Base-by-base conservation (phyloP, 176 grass and related monocot genomes). In the Areca catechu region DNA sequence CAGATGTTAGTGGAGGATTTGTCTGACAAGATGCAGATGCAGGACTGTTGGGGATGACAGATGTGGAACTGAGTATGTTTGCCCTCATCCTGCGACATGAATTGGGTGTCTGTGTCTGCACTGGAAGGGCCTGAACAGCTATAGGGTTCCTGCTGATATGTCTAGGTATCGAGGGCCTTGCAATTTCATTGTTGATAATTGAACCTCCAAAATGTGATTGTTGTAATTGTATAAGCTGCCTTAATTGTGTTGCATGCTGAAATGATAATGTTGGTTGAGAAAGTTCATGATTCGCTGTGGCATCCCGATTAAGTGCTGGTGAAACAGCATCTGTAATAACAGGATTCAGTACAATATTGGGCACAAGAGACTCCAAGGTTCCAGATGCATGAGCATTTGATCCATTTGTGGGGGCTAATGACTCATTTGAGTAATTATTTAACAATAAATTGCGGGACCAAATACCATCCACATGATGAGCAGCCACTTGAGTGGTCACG, bases 341-440 rank as follows among this genome's bases (percentile, higher is more conserved):
- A 70, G 80, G 62, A 37, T 24, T 70, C 64, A 84, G 67, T 54
- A 89, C 56, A 61, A 83, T 57, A 70, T 73, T 67, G 54, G 81
- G 81, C 7, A 82, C 50, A 76, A 85, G 74, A 49, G 83, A 82
- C 60, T 90, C 83, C 59, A 90, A 77, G 49, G 77, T 96, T 60
- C 92, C 86, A 57, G 70, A 57, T 68, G 80, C 74, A 77, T 57
- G 56, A 53, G 53, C 55, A 48, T 50, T 62, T 63, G 65, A 50
- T 56, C 20, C 61, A 67, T 54, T 52, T 69, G 68, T 22, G 61
- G 65, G 69, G 16, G 58, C 37, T 70, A 55, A 68, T 19, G 9
- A 10, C 34, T 14, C 34, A 12, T 43, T 43, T 43, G 34, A 43
- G 34, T 43, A 43, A 12, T 6, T 43, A 43, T 7, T 12, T 24